phyloP scores from a whole-genome alignment of 345 rosid species.

The Bretschneidera sinensis region DNA sequence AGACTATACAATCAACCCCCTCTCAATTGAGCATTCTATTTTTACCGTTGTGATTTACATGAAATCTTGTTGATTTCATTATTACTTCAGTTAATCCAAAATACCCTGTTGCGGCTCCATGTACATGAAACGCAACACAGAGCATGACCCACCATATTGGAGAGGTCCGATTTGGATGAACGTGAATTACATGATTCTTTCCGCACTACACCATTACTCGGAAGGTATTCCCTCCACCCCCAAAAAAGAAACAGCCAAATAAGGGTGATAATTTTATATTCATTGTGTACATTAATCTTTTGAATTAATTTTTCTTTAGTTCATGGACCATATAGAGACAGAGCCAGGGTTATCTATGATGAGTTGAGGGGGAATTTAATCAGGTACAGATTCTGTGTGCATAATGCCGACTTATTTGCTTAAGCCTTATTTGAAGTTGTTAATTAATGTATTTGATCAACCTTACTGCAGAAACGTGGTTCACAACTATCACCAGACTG shows the following conservation, averaged over 20 bases:
- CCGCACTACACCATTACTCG: constrained; percentile 77
- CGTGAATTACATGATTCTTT: constrained; percentile 84
- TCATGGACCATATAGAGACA: constrained; percentile 65
- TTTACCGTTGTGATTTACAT: not conserved
- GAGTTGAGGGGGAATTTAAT: constrained; percentile 70
- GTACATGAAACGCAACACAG: constrained; percentile 87
- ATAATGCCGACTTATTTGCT: not conserved
- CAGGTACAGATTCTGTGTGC: constrained; percentile 30
- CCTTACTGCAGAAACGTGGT: constrained; percentile 63
- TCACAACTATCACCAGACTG: constrained; percentile 62
- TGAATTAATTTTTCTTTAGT: constrained; percentile 34
- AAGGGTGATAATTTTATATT: not conserved
- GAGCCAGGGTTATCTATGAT: constrained; percentile 52
- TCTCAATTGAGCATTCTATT: constrained; percentile 3
- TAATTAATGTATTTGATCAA: not conserved
- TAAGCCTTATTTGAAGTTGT: not conserved
- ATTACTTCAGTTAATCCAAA: not conserved
- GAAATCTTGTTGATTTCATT: not conserved
- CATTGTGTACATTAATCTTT: not conserved
- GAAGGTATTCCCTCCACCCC: constrained; percentile 40
- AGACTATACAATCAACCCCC: constrained; percentile 3
- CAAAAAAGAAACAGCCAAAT: not conserved
- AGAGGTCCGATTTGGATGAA: constrained; percentile 96
- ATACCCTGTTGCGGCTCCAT: constrained; percentile 40
- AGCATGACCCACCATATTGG: constrained; percentile 95